phyloP scores from a whole-genome alignment of 1,284 basidiomycete species.

The Ganoderma leucocontextum region DNA sequence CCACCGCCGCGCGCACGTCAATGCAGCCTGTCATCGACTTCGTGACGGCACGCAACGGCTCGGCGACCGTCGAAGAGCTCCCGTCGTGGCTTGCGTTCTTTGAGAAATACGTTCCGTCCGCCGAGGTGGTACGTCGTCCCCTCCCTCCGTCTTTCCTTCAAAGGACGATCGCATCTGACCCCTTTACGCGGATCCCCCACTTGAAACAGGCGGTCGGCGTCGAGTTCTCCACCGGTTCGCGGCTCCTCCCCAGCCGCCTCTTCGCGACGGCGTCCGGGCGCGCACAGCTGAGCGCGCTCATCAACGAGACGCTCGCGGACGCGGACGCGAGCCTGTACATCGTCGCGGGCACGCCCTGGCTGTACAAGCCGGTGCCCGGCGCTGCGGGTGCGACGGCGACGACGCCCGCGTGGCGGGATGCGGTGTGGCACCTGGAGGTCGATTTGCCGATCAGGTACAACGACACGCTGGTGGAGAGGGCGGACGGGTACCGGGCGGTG shows the following conservation, averaged over 20 bases:
- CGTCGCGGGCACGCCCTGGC: conserved; percentile 47
- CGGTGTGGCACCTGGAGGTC: conserved; percentile 50
- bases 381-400: conserved; percentile 49
- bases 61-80: conserved; percentile 43
- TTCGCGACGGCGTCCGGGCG: conserved; percentile 40
- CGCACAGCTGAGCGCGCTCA: conserved; percentile 36
- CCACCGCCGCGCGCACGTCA: conserved; percentile 24
- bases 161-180: conserved; percentile 5
- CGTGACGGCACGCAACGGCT: conserved; percentile 41
- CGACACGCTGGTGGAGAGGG: conserved; percentile 48
- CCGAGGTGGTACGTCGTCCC: conserved; percentile 37
- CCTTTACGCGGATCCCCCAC: not conserved
- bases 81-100: conserved; percentile 46
- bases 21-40: conserved; percentile 45
- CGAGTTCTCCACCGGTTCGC: conserved; percentile 40
- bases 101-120: conserved; percentile 39
- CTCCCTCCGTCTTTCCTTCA: not conserved
- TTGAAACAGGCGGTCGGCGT: conserved; percentile 40
- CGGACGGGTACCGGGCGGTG: conserved; percentile 44
- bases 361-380: conserved; percentile 47
- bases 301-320: conserved; percentile 36
- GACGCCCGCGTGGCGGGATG: conserved; percentile 55
- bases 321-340: conserved; percentile 39
- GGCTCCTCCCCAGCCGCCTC: conserved; percentile 41
- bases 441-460: conserved; percentile 49